A percentile compares a stretch with the other conserved stretches of the same genome.
Evolutionary conservation across 305 asterid species (phyloP).

Genomic region (Salvia sclarea): DNA sequence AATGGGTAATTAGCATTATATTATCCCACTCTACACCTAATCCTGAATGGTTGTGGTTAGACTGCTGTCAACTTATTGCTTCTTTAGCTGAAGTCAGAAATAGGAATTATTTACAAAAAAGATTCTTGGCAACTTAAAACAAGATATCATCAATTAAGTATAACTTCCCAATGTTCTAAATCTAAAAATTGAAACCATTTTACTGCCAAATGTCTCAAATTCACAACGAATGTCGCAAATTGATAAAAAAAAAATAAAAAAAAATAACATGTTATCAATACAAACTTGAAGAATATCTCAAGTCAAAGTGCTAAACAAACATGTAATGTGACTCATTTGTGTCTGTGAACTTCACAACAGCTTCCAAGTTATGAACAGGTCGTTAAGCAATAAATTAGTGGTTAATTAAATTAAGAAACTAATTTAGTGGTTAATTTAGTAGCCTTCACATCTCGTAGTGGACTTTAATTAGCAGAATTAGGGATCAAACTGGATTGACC

Average conservation of each 20-base stretch:
- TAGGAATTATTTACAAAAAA: not conserved
- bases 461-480: not conserved
- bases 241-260: not conserved
- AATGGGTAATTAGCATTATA: too few species aligned
- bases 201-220: constrained; percentile 33
- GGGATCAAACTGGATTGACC: constrained; percentile 25
- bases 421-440: not conserved
- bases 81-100: not conserved
- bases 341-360: not conserved
- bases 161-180: not conserved
- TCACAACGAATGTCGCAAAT: constrained; percentile 3
- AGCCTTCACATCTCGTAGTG: not conserved
- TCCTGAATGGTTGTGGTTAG: not conserved
- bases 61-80: not conserved
- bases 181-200: not conserved
- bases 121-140: not conserved
- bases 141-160: not conserved
- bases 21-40: too few species aligned
- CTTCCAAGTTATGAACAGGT: not conserved
- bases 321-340: not conserved
- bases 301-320: constrained; percentile 17
- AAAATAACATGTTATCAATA: not conserved
- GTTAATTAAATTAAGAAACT: not conserved
- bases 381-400: not conserved
- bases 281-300: not conserved